Base-by-base conservation (phyloP, 768 basidiomycete species). In the Fomitopsis pulvina region DNA sequence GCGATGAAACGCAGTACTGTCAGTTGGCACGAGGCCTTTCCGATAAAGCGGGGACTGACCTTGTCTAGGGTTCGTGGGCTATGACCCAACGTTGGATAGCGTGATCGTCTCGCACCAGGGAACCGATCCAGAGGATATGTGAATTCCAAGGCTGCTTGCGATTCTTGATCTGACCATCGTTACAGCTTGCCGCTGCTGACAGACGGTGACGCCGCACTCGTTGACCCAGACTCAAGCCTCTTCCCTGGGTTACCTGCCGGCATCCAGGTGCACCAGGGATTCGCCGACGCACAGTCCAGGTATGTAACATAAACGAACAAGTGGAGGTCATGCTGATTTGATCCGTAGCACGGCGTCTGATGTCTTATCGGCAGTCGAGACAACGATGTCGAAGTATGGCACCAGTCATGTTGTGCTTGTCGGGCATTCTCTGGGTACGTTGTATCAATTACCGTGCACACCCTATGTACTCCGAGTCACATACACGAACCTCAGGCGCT, bases 11-110 rank as follows among this genome's bases (percentile, higher is more conserved):
- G 1, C 78, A 77, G 51, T 78, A 69, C 54, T 78, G 73, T 75
- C 28, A 20, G 63, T 41, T 4, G n/a, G 12, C 14, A 11, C 7
- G 5, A 3, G 6, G 14, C 26, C 26, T 28, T 25, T 6, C 2
- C 0, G 2, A 11, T 27, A 6, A 44, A 44, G 11, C 32, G 45
- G 7, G 16, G 27, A 18, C 37, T 18, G 29, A 21, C 25, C 27
- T n/a, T 18, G 21, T 20, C 16, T 30, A 79, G 78, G 77, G 77
- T 78, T 65, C 47, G 78, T 80, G 25, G 78, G 78, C n/a, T 79
- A 67, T 52, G 73, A 73, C 49, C 70, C 76, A 0, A 60, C 52
- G 1, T 57, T 72, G 27, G 45, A 60, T 21, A 64, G 57, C 0
- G 64, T 69, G 34, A 63, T 71, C 32, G 70, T 71, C 3, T 58